These are phyloP conservation scores for Elaeagnus macrophylla DNA, from an alignment of 306 rosid genomes.

Conservation along the genomic window DNA sequence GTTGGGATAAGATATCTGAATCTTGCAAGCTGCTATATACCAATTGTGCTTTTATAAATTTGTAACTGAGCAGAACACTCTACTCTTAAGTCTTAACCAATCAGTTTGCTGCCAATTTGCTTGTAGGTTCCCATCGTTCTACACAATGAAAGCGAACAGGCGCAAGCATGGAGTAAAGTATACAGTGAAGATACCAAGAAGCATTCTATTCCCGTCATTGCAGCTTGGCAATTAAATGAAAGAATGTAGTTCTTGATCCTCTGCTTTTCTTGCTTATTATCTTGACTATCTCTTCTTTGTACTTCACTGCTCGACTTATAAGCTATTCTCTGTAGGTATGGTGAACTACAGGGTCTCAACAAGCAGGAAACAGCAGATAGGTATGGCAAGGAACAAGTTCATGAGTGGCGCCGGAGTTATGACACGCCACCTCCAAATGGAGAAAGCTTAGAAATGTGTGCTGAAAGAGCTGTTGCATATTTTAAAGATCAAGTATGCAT, in stretches of 20 bases:
- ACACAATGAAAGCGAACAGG: constrained; percentile 58
- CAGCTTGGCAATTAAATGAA: constrained; percentile 75
- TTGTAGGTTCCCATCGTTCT: constrained; percentile 52
- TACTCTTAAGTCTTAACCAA: too few species aligned
- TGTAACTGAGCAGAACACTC: too few species aligned
- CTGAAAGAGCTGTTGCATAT: constrained; percentile 73
- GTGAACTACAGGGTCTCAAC: constrained; percentile 76
- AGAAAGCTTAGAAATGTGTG: constrained; percentile 92
- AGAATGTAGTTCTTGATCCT: constrained; percentile 41
- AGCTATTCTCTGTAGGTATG: constrained; percentile 41
- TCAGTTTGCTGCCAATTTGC: constrained; percentile 1
- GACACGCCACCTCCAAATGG: constrained; percentile 75
- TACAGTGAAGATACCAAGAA: constrained; percentile 63
- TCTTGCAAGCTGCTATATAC: too few species aligned
- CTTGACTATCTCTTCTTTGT: constrained; percentile 4
- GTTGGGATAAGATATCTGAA: too few species aligned
- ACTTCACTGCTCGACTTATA: not conserved
- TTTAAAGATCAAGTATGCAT: constrained; percentile 52
- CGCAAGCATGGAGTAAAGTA: constrained; percentile 53
- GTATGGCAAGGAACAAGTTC: constrained; percentile 68
- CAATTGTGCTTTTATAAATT: too few species aligned
- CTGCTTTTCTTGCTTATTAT: not conserved
- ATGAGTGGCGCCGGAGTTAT: constrained; percentile 80
- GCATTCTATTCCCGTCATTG: constrained; percentile 66
- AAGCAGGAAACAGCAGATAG: constrained; percentile 75